Conservation (phyloP, 768 basidiomycete species). For the Ephemerocybe angulata region DNA sequence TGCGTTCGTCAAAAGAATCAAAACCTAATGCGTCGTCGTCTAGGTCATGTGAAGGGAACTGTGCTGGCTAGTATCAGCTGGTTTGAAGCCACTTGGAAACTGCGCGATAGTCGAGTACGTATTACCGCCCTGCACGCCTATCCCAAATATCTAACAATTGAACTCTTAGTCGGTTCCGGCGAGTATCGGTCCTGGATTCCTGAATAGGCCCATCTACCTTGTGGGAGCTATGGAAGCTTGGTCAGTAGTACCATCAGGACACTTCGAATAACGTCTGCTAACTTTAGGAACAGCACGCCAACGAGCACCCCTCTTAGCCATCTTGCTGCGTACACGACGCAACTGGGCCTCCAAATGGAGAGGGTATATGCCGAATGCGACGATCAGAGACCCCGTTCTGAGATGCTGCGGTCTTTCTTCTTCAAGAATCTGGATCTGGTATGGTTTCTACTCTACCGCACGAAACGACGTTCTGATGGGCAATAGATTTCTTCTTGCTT, state of each 20-base stretch:
- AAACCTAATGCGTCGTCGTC: not conserved
- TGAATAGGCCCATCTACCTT: conserved; percentile 4
- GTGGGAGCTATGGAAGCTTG: not conserved
- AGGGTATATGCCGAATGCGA: conserved; percentile 28
- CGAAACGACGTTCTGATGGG: conserved; percentile 35
- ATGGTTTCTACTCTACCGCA: not conserved
- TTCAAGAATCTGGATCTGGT: conserved; percentile 11
- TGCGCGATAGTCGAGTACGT: not conserved
- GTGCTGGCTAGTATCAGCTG: not conserved
- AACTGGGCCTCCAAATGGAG: not conserved
- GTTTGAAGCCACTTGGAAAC: conserved; percentile 1
- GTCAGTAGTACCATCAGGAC: not conserved
- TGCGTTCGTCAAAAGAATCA: not conserved
- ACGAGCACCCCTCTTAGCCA: not conserved
- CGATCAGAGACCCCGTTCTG: conserved; percentile 37
- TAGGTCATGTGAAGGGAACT: not conserved
- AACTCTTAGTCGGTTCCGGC: not conserved
- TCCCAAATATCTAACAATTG: not conserved
- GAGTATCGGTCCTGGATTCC: not conserved
- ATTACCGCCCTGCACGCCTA: not conserved
- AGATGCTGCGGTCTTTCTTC: conserved; percentile 25
- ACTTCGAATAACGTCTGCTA: not conserved
- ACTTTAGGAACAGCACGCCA: not conserved
- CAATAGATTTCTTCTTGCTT: conserved; percentile 1
- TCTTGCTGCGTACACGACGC: not conserved